Conservation (phyloP, 2,329 filamentous ascomycete species). For the Coniochaeta prunicola region DNA sequence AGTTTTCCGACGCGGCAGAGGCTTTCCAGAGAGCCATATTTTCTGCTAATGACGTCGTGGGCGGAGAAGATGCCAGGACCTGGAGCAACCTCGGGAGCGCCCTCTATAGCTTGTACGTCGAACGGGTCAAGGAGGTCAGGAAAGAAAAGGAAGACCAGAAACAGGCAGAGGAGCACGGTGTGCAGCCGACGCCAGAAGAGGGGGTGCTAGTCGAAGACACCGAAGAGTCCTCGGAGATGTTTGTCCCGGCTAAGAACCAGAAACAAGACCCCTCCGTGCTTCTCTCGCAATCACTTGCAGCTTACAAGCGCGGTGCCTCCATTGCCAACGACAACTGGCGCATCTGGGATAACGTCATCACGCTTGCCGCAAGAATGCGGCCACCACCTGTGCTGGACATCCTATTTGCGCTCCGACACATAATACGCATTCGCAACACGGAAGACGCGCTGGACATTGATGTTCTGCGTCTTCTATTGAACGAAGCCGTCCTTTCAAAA, state of each 20-base stretch:
- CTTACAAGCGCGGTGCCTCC: conserved; percentile 79
- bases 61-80: conserved; percentile 82
- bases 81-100: conserved; percentile 94
- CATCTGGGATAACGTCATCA: conserved; percentile 96
- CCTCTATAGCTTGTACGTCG: conserved; percentile 61
- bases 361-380: conserved; percentile 68
- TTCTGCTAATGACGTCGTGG: conserved; percentile 48
- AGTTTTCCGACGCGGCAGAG: conserved; percentile 72
- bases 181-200: conserved; percentile 17
- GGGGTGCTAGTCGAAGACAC: conserved; percentile 17
- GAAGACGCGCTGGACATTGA: conserved; percentile 73
- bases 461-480: conserved; percentile 64
- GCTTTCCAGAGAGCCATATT: conserved; percentile 79
- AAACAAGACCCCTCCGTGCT: conserved; percentile 49
- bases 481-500: conserved; percentile 53
- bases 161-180: conserved; percentile 18
- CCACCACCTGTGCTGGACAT: conserved; percentile 73
- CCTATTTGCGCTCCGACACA: conserved; percentile 63
- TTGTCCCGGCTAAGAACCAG: conserved; percentile 5
- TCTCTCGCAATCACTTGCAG: conserved; percentile 68
- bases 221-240: conserved; percentile 17
- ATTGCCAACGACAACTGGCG: conserved; percentile 81
- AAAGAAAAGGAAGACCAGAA: conserved; percentile 13
- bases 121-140: conserved; percentile 34
- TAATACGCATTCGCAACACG: conserved; percentile 70